Percentiles rank a stretch among this genome's conserved stretches.
These are phyloP conservation scores for Zizania latifolia DNA, from an alignment of 176 grass and related monocot genomes.

Conservation along the genomic window DNA sequence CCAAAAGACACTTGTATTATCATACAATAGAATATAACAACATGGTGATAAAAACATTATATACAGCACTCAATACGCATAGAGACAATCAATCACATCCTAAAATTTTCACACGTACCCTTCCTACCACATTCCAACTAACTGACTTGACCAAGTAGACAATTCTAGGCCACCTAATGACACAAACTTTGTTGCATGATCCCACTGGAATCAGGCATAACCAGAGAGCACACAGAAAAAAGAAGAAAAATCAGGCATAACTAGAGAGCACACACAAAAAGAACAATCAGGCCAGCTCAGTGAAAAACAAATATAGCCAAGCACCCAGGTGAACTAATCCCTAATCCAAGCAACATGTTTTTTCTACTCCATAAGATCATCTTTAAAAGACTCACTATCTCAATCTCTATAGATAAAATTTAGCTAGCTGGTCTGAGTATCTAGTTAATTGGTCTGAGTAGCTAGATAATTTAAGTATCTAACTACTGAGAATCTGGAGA, in stretches of 20 bases:
- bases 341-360: background rate
- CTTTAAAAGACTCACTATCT: no score
- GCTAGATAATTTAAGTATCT: no score
- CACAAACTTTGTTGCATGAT: background rate
- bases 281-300: background rate
- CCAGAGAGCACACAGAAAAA: background rate
- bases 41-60: background rate
- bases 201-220: background rate
- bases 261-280: background rate
- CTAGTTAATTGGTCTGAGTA: no score
- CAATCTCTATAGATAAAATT: no score
- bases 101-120: background rate
- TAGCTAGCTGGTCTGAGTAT: no score
- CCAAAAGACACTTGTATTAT: no score
- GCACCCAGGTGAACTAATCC: background rate
- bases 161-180: slow-evolving; percentile 20
- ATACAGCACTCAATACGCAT: background rate
- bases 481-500: no score
- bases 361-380: background rate
- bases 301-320: background rate
- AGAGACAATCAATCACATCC: background rate
- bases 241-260: no score
- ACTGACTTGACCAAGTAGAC: background rate
- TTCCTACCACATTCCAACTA: background rate
- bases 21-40: no score